Evolutionary conservation across 2,329 filamentous ascomycete genomes (phyloP), one percentile per base, ranked within the genome.

Genomic region (Aaosphaeria arxii): DNA sequence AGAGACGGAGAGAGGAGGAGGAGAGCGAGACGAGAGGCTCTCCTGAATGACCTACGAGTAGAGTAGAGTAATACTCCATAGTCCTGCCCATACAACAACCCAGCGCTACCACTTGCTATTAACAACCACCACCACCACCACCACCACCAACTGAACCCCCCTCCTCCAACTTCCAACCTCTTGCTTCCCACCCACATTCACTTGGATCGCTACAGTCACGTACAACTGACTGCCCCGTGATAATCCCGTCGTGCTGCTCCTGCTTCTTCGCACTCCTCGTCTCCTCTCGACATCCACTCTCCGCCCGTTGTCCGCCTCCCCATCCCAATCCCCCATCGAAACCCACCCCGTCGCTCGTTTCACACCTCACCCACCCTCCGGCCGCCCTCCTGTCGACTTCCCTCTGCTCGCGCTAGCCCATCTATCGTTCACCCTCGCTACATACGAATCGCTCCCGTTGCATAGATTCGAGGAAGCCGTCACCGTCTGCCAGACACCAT

Each of bases 301-400:
- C 47, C 17, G 46, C 43, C 42, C 36, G 30, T 50, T 40, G 32
- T 46, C 50, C 48, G 45, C 54, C 44, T 40, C 45, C 30, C 38
- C 40, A 42, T 48, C 45, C 30, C 38, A 33, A 42, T 48, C 48
- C 46, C 51, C 54, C 56, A 49, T 46, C 43, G 24, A 30, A n/a
- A 39, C 42, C 41, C 17, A 49, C 50, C 52, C 54, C 47, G 60
- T 61, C 62, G 51, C 61, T 66, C 63, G 62, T 62, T 62, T 62
- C 58, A 56, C 44, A 50, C 44, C 49, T 45, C 50, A 55, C 58
- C 45, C 53, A 55, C 17, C 17, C 17, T 24, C 17, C 17, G 17
- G 17, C 17, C 17, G 17, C 17, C 43, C 39, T 36, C 5, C 13
- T 35, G 43, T 45, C 54, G 40, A 49, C 38, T 30, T 32, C 40